Evolutionary conservation across 306 rosid species (phyloP).

Genomic region (Oemleria cerasiformis): DNA sequence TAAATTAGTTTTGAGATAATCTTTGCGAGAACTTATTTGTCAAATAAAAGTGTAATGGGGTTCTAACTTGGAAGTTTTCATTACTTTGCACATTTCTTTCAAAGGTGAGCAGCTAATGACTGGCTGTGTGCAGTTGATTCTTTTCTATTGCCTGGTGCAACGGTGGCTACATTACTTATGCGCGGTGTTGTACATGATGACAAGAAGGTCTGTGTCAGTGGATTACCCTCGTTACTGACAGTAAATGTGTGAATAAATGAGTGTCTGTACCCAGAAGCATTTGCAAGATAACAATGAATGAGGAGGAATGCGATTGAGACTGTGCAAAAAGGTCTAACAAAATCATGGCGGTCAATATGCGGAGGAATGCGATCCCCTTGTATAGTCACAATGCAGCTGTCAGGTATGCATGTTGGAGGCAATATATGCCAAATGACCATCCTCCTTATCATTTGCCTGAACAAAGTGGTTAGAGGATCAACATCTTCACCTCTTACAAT

Average conservation of each 20-base stretch:
- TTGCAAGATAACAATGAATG: no score
- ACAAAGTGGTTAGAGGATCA: conserved; percentile 53
- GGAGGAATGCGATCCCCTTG: conserved; percentile 76
- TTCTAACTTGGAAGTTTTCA: no score
- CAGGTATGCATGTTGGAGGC: conserved; percentile 46
- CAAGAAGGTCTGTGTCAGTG: conserved; percentile 51
- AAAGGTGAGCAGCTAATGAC: no score
- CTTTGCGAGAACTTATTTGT: no score
- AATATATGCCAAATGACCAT: conserved; percentile 47
- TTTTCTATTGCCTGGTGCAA: conserved; percentile 79
- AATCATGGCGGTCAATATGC: conserved; percentile 62
- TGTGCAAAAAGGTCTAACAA: conserved; percentile 46
- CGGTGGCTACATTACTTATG: conserved; percentile 84
- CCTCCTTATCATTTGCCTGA: conserved; percentile 58
- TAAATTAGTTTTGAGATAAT: no score
- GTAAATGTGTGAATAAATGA: no score
- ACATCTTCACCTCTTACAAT: conserved; percentile 51
- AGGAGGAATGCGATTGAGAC: no score
- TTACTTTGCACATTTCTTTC: no score
- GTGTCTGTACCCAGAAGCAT: no score
- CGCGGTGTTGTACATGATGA: conserved; percentile 83
- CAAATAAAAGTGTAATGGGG: no score
- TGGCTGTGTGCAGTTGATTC: conserved; percentile 51
- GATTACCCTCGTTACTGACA: no score
- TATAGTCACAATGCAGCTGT: conserved; percentile 70